A percentile compares a stretch with the other conserved stretches of the same genome.
Evolutionary conservation across 345 rosid species (phyloP).

Genomic region (Salix viminalis): DNA sequence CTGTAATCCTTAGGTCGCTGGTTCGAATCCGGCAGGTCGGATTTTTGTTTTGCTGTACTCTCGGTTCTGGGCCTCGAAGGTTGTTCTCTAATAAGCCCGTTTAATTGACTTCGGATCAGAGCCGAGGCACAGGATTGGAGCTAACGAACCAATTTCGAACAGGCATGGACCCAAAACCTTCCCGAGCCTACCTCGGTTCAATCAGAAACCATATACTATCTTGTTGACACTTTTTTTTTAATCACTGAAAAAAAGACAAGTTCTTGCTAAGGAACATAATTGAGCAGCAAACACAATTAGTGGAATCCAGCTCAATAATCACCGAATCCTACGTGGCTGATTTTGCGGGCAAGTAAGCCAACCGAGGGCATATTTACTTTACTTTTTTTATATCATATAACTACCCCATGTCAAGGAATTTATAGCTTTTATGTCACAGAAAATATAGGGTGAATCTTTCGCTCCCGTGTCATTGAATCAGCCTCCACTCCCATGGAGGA

Average conservation of each 20-base stretch:
- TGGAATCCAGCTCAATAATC: conserved; percentile 21
- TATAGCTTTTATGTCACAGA: background rate
- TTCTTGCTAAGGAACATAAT: background rate
- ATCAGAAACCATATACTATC: too few relatives aligned
- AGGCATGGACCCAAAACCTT: too few relatives aligned
- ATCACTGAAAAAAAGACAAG: background rate
- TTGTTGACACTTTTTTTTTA: too few relatives aligned
- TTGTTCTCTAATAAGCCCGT: background rate
- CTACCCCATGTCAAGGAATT: background rate
- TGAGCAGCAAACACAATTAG: conserved; percentile 1
- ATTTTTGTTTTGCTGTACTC: background rate
- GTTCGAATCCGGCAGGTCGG: conserved; percentile 52
- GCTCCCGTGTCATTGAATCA: conserved; percentile 22
- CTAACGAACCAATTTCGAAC: too few relatives aligned
- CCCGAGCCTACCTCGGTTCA: too few relatives aligned
- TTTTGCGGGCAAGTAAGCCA: background rate
- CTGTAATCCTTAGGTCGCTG: conserved; percentile 43
- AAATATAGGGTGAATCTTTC: conserved; percentile 6
- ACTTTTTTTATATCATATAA: background rate
- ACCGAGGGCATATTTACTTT: background rate
- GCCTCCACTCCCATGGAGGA: conserved; percentile 13
- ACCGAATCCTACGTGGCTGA: conserved; percentile 24
- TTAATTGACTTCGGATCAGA: too few relatives aligned
- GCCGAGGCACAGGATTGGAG: too few relatives aligned
- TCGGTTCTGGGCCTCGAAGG: background rate